These are phyloP conservation scores for Phyllosticta capitalensis DNA, from an alignment of 2,329 filamentous ascomycete genomes.

Conservation along the genomic window DNA sequence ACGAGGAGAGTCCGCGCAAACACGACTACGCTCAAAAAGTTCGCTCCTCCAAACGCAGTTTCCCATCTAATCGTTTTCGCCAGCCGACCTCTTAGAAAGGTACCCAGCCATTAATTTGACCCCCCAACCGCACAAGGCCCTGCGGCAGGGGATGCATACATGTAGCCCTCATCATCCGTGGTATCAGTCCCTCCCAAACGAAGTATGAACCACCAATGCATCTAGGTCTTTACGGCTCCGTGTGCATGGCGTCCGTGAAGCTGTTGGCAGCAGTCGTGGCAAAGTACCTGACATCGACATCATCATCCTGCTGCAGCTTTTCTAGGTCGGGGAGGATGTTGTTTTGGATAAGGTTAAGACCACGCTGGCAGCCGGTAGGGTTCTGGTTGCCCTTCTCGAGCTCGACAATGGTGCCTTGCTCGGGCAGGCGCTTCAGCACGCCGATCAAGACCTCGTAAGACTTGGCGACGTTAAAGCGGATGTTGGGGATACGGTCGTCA, in stretches of 20 bases:
- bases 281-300: slow-evolving; percentile 97
- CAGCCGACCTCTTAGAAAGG: neutral
- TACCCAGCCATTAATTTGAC: neutral
- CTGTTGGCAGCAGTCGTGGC: slow-evolving; percentile 73
- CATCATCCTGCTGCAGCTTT: slow-evolving; percentile 93
- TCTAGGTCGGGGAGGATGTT: slow-evolving; percentile 82
- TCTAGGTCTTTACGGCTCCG: slow-evolving; percentile 18
- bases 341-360: slow-evolving; percentile 72
- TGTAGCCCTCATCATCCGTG: neutral
- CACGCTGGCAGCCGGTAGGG: slow-evolving; percentile 55
- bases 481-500: slow-evolving; percentile 92
- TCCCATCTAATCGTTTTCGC: neutral
- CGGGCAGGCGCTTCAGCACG: slow-evolving; percentile 83
- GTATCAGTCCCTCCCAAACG: neutral
- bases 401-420: slow-evolving; percentile 75
- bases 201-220: neutral
- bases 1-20: neutral
- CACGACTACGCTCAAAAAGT: neutral
- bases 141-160: neutral
- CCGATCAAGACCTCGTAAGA: slow-evolving; percentile 86
- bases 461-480: slow-evolving; percentile 98
- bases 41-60: neutral
- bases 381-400: slow-evolving; percentile 67
- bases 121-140: neutral
- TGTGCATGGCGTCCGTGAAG: slow-evolving; percentile 31